Percentiles rank a stretch among this genome's conserved stretches.
Evolutionary conservation across 1,284 basidiomycete species (phyloP).

Genomic region (Apiotrichum gamsii): DNA sequence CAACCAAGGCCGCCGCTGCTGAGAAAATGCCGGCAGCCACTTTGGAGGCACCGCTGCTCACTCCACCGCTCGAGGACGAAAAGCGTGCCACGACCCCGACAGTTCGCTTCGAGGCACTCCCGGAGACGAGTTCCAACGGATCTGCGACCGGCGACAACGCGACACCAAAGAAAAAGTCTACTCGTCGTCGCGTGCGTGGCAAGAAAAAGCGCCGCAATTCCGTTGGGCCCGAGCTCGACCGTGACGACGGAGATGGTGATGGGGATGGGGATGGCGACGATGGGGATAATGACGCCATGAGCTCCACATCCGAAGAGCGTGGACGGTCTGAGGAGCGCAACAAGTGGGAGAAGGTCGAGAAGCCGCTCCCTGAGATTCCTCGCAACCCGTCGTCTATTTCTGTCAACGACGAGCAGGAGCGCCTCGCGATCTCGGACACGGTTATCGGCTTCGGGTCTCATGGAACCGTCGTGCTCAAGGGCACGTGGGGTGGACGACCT

Average conservation of each 20-base stretch:
- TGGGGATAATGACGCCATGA: slow-evolving; percentile 9
- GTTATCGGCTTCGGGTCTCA: slow-evolving; percentile 89
- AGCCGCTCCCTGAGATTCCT: slow-evolving; percentile 39
- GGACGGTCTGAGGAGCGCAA: neutral
- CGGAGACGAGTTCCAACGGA: neutral
- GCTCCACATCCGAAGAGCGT: slow-evolving; percentile 11
- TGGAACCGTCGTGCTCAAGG: slow-evolving; percentile 89
- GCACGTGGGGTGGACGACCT: slow-evolving; percentile 87
- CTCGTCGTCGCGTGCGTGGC: slow-evolving; percentile 28
- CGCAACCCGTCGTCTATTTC: slow-evolving; percentile 30
- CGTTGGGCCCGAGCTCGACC: slow-evolving; percentile 11
- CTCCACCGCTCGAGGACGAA: neutral
- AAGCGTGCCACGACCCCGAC: slow-evolving; percentile 6
- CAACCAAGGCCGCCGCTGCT: slow-evolving; percentile 6
- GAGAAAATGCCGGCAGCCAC: no score
- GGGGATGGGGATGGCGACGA: slow-evolving; percentile 42
- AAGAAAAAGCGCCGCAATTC: slow-evolving; percentile 35
- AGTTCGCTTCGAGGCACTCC: slow-evolving; percentile 14
- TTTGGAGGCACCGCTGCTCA: slow-evolving; percentile 1
- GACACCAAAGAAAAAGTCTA: slow-evolving; percentile 26
- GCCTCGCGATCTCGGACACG: slow-evolving; percentile 63
- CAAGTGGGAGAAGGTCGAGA: slow-evolving; percentile 32
- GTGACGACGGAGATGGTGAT: slow-evolving; percentile 54
- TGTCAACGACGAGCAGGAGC: slow-evolving; percentile 40
- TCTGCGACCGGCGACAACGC: neutral